Evolutionary conservation across 2,329 filamentous ascomycete species (phyloP).

Genomic region (Knufia fluminis): DNA sequence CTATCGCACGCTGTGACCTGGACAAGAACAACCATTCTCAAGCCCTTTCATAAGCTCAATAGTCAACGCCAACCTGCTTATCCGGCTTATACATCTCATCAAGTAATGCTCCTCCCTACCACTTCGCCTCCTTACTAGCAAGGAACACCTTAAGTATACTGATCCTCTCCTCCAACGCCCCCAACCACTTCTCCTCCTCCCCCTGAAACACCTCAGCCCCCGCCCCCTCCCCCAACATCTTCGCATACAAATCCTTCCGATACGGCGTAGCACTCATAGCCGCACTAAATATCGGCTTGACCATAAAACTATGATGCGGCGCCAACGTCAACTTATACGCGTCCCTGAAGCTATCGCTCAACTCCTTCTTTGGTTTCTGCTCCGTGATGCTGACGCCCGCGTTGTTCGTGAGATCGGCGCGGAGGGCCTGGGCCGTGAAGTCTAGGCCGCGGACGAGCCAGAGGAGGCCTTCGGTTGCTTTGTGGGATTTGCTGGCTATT

Average conservation of each 20-base stretch:
- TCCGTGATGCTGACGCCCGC: conserved; percentile 15
- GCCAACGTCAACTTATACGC: conserved; percentile 84
- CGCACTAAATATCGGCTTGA: conserved; percentile 86
- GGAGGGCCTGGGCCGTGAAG: conserved; percentile 80
- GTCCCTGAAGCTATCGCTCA: conserved; percentile 73
- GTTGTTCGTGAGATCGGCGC: conserved; percentile 38
- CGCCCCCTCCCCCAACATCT: conserved; percentile 48
- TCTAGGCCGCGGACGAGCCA: conserved; percentile 92
- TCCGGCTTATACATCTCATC: no score
- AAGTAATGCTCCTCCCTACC: no score
- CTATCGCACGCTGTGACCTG: no score
- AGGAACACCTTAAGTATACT: conserved; percentile 62
- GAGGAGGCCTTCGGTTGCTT: conserved; percentile 76
- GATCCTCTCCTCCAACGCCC: conserved; percentile 68
- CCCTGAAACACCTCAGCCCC: neutral
- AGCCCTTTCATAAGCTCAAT: no score
- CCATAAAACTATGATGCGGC: conserved; percentile 76
- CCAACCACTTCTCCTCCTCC: conserved; percentile 63
- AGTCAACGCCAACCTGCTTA: no score
- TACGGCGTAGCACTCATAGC: conserved; percentile 92
- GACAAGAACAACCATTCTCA: no score
- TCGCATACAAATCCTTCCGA: conserved; percentile 83
- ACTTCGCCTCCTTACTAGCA: conserved; percentile 44
- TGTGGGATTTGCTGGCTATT: conserved; percentile 80
- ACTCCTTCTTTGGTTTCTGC: conserved; percentile 35